A percentile compares a stretch with the other conserved stretches of the same genome.
Conservation (phyloP, 2,329 filamentous ascomycete genomes). For the Gliomastix tumulicola region DNA sequence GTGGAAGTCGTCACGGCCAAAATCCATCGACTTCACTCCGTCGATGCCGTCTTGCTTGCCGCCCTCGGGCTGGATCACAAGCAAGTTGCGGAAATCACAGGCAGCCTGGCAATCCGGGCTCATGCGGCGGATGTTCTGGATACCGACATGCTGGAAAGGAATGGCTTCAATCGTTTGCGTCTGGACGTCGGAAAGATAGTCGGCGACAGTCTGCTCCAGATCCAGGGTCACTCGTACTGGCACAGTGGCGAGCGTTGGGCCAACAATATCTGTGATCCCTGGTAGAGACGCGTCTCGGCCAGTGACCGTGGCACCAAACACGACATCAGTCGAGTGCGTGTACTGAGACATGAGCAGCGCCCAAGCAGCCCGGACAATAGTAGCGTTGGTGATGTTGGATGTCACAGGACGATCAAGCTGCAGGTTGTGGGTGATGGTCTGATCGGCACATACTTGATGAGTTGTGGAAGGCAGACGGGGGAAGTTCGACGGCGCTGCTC, state of each 20-base stretch:
- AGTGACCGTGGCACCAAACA: constrained; percentile 14
- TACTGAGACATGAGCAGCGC: constrained; percentile 11
- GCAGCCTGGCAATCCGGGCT: constrained; percentile 3
- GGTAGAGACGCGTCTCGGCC: constrained; percentile 12
- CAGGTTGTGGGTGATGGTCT: constrained; percentile 9
- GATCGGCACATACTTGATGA: constrained; percentile 8
- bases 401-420: neutral
- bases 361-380: constrained; percentile 13
- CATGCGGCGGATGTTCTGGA: constrained; percentile 10
- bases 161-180: constrained; percentile 9
- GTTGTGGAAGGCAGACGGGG: constrained; percentile 10
- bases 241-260: constrained; percentile 11
- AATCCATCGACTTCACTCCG: no score
- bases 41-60: neutral
- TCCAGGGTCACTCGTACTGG: constrained; percentile 7
- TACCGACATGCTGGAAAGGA: constrained; percentile 9
- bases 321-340: constrained; percentile 8
- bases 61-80: constrained; percentile 8
- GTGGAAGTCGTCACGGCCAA: constrained; percentile 6
- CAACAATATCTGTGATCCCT: constrained; percentile 11
- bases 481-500: constrained; percentile 10
- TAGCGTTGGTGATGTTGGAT: constrained; percentile 10
- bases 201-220: constrained; percentile 19
- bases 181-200: constrained; percentile 11
- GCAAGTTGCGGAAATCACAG: constrained; percentile 9